A percentile compares a stretch with the other conserved stretches of the same genome.
phyloP scores from a whole-genome alignment of 2,329 filamentous ascomycete genomes.

The Albifimbria verrucaria region DNA sequence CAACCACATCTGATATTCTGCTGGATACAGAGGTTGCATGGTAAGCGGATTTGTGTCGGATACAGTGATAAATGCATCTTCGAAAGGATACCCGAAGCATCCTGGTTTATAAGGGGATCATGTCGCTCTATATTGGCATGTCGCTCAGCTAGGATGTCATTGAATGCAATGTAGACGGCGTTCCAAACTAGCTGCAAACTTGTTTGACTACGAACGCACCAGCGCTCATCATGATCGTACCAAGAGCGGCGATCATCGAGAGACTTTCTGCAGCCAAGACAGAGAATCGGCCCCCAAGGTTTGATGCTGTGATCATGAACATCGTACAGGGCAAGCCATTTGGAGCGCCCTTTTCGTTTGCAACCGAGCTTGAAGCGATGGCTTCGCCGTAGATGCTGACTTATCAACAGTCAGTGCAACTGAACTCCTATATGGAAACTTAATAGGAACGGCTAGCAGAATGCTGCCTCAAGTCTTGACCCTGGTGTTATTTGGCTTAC shows the following conservation, averaged over 20 bases:
- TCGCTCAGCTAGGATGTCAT: not conserved
- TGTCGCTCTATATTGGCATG: not conserved
- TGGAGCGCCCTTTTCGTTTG: not conserved
- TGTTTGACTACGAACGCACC: not conserved
- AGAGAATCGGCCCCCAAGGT: not conserved
- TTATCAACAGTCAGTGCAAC: no score
- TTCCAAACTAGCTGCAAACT: not conserved
- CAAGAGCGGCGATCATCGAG: not conserved
- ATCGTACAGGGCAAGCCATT: not conserved
- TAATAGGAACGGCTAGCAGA: no score
- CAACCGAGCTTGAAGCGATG: not conserved
- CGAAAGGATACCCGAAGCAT: no score
- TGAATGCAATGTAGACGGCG: not conserved
- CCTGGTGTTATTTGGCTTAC: no score
- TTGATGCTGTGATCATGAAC: not conserved
- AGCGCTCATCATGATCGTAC: not conserved
- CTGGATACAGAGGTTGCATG: no score
- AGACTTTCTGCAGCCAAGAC: not conserved
- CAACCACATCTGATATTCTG: no score
- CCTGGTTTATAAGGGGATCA: not conserved
- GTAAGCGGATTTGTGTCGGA: no score
- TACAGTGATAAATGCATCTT: no score
- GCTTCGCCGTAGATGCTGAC: not conserved
- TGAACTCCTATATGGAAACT: no score
- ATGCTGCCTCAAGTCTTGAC: no score